Percentiles rank a stretch among this genome's conserved stretches.
Conservation (phyloP, 192 early-diverging fungal species). For the Gigaspora rosea region DNA sequence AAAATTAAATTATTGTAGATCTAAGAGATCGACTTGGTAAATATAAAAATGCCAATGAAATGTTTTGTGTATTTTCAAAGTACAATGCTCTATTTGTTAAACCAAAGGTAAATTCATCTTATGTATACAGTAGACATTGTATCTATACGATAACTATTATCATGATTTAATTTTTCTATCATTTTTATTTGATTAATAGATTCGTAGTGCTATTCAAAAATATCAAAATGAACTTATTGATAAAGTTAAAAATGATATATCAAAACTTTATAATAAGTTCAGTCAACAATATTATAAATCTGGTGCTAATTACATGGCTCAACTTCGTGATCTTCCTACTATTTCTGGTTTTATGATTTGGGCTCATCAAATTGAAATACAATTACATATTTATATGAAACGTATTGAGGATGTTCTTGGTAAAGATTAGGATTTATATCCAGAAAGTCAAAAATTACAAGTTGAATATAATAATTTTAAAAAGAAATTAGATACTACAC, state of each 20-base stretch:
- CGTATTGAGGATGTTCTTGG: constrained; percentile 98
- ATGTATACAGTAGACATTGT: too few relatives aligned
- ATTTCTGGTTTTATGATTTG: constrained; percentile 95
- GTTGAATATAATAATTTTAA: constrained; percentile 86
- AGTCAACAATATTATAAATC: constrained; percentile 88
- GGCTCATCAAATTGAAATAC: constrained; percentile 96
- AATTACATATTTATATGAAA: constrained; percentile 93
- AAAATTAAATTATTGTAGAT: constrained; percentile 94
- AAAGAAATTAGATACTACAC: constrained; percentile 91
- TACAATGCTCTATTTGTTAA: constrained; percentile 99
- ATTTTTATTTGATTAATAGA: constrained; percentile 48
- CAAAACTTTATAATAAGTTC: constrained; percentile 93
- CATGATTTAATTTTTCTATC: too few relatives aligned
- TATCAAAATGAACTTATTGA: constrained; percentile 98
- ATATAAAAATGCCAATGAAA: constrained; percentile 95
- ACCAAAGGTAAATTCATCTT: constrained; percentile 66
- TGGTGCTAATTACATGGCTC: constrained; percentile 85
- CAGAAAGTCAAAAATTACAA: constrained; percentile 93
- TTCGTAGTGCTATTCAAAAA: constrained; percentile 98
- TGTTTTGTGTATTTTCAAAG: constrained; percentile 99
- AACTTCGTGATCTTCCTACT: constrained; percentile 92
- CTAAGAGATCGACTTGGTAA: constrained; percentile 93
- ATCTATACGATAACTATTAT: too few relatives aligned
- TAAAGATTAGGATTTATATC: constrained; percentile 94
- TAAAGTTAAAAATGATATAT: constrained; percentile 96